Conservation (phyloP, 805 yeast genomes). For the Saturnispora besseyi region DNA sequence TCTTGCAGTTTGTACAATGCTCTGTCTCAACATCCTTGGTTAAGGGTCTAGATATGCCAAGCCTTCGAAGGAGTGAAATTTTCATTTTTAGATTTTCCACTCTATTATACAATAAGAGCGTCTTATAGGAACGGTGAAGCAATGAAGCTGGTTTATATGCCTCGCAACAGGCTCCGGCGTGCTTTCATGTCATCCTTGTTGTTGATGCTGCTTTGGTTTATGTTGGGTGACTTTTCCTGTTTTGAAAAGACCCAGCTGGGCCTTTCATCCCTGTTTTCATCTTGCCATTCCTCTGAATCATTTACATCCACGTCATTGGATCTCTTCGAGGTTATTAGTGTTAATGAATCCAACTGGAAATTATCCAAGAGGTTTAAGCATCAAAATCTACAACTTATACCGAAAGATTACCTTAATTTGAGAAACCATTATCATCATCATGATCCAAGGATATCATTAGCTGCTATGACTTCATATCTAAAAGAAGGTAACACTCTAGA, state of each 20-base stretch:
- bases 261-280: neutral
- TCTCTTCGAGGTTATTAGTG: neutral
- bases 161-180: neutral
- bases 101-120: neutral
- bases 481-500: neutral
- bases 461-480: neutral
- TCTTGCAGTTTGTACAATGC: neutral
- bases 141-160: neutral
- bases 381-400: neutral
- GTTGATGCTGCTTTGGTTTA: neutral
- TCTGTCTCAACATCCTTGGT: neutral
- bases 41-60: neutral
- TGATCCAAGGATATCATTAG: conserved; percentile 7
- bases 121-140: neutral
- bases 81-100: neutral
- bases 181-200: neutral
- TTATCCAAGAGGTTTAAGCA: neutral
- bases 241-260: neutral
- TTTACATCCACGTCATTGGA: neutral
- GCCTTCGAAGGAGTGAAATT: neutral
- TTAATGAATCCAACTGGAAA: conserved; percentile 1
- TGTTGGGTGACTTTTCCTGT: neutral
- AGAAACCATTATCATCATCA: conserved; percentile 4
- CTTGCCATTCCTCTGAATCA: neutral
- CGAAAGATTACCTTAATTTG: neutral